phyloP scores from a whole-genome alignment of 176 grass and related monocot species.

The sorghum (Sorghum bicolor) region DNA sequence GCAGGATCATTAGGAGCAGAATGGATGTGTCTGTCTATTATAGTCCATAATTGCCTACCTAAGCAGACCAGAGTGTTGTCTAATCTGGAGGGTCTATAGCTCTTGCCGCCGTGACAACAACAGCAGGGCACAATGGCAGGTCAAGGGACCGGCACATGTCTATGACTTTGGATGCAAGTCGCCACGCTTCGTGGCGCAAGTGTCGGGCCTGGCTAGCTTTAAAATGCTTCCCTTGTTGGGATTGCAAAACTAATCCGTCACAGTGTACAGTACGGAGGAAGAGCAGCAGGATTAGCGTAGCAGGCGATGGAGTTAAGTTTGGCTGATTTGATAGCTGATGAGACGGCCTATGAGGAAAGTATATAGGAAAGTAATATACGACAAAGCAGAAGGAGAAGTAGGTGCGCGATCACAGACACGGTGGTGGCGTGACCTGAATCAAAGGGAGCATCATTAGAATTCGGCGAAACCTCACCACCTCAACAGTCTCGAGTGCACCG shows the following conservation, averaged over 20 bases:
- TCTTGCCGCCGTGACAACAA: too few species aligned
- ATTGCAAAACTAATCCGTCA: conserved; percentile 31
- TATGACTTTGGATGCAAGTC: conserved; percentile 16
- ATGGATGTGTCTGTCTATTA: too few species aligned
- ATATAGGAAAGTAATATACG: too few species aligned
- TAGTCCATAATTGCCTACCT: too few species aligned
- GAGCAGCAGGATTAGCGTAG: neutral
- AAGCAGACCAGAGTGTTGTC: too few species aligned
- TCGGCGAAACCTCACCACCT: neutral
- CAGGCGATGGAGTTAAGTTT: neutral
- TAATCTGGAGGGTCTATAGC: too few species aligned
- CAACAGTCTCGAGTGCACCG: neutral
- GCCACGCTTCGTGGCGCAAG: conserved; percentile 37
- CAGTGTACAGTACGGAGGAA: neutral
- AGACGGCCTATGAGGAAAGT: neutral
- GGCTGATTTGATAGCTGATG: neutral
- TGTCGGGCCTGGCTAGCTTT: conserved; percentile 7
- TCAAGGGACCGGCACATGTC: neutral
- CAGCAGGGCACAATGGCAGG: neutral
- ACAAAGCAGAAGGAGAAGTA: neutral
- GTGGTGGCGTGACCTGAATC: neutral
- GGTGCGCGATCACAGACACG: too few species aligned
- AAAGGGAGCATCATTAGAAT: neutral
- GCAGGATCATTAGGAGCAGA: too few species aligned
- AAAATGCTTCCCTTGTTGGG: conserved; percentile 29